Base-by-base conservation (phyloP, 768 basidiomycete species). In the Termitomyces sp. region DNA sequence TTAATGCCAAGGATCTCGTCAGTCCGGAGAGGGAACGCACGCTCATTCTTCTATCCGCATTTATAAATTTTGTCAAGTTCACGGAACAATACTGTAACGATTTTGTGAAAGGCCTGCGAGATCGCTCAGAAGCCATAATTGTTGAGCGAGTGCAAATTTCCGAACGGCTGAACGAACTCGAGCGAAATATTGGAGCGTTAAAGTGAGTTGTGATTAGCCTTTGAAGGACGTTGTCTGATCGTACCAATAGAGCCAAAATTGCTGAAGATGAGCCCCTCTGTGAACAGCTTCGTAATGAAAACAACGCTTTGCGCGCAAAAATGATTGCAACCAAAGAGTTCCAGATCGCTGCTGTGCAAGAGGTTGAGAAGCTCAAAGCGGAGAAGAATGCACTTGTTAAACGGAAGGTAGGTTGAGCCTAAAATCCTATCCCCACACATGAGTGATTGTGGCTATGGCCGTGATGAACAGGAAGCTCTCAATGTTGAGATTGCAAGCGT, bases 21-120 rank as follows among this genome's bases (percentile, higher is more conserved):
- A 78, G 75, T 45, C 94, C 94, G 1, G 87, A 91, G 8, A 73
- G 83, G 27, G 81, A 86, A 41, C 85, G 94, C 28, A 90, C 92
- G 0, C 78, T 87, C 28, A 77, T 81, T 52, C 76, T 89, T 40
- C 80, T 97, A 60, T 91, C 91, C 35, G 92, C 89, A 2, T 89
- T 96, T 62, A 91, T 95, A 76, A 97, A 97, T 72, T 92, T 95
- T 68, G 83, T 93, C 70, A 92, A 91, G 70, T 96, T 94, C 69
- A 86, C 85, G 14, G 89, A 86, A 62, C 88, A 91, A 61, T 76
- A 74, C 57, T 85, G 84, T 62, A 76, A 80, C 40, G 69, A 77
- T 2, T 85, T 88, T 58, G 75, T 88, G 17, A 75, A 75, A 54
- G 76, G 79, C n/a, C 71, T 94, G 25, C 79, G 84, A 42, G 81